Percentiles rank a stretch among this genome's conserved stretches.
phyloP scores from a whole-genome alignment of 371 early-diverging fungal genomes.

The Choanephora cucurbitarum region DNA sequence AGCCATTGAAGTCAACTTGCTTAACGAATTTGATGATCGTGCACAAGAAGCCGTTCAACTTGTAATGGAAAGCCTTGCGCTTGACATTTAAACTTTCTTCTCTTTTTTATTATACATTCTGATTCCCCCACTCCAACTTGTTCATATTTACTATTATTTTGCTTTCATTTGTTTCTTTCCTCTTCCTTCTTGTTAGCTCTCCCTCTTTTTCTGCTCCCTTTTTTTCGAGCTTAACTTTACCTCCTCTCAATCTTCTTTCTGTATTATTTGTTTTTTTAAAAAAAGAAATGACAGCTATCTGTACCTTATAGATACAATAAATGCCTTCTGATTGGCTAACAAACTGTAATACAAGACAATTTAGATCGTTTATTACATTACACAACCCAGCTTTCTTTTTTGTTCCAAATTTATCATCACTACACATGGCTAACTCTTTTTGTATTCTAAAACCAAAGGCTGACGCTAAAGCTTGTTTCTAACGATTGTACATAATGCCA shows the following conservation, averaged over 20 bases:
- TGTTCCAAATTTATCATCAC: not conserved
- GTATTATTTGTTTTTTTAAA: too few relatives aligned
- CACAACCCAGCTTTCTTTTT: not conserved
- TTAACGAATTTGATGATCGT: conserved; percentile 29
- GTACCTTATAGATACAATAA: too few relatives aligned
- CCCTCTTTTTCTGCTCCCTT: too few relatives aligned
- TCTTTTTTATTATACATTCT: not conserved
- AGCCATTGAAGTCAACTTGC: conserved; percentile 15
- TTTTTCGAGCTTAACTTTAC: too few relatives aligned
- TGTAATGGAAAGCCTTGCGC: conserved; percentile 21
- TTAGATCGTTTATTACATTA: not conserved
- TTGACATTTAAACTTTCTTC: conserved; percentile 17
- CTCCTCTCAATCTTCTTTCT: too few relatives aligned
- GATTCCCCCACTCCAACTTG: conserved; percentile 1
- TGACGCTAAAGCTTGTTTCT: conserved; percentile 78
- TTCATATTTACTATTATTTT: not conserved
- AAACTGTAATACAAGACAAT: too few relatives aligned
- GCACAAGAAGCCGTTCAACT: conserved; percentile 20
- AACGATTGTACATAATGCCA: conserved; percentile 93
- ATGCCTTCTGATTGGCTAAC: too few relatives aligned
- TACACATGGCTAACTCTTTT: not conserved
- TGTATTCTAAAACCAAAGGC: conserved; percentile 77
- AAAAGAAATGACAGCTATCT: too few relatives aligned
- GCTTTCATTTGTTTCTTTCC: too few relatives aligned
- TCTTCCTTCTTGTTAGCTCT: too few relatives aligned